Conservation (phyloP, 179 eudicot genomes). For the Carnegiea gigantea region DNA sequence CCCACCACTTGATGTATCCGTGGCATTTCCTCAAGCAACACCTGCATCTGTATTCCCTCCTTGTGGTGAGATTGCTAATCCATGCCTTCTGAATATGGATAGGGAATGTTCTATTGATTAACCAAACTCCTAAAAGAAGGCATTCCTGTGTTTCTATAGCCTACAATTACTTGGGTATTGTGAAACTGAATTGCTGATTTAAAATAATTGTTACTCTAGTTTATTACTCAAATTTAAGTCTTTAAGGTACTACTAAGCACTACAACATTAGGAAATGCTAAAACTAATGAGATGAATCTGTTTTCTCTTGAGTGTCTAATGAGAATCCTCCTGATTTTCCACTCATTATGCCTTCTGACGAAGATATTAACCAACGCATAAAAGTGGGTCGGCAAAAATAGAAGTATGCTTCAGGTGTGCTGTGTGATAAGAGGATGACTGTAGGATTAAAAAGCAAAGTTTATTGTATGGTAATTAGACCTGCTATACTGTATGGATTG, state of each 20-base stretch:
- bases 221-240: neutral
- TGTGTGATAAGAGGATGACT: too few relatives aligned
- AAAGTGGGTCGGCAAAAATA: too few relatives aligned
- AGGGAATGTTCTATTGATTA: neutral
- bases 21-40: constrained; percentile 95
- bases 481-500: too few relatives aligned
- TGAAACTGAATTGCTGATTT: neutral
- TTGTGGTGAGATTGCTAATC: constrained; percentile 49
- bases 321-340: neutral
- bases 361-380: too few relatives aligned
- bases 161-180: neutral
- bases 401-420: too few relatives aligned
- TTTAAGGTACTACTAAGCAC: neutral
- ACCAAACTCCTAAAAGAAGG: neutral
- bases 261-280: neutral
- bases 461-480: too few relatives aligned
- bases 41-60: constrained; percentile 92
- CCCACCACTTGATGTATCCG: constrained; percentile 82
- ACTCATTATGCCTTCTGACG: too few relatives aligned
- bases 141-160: neutral
- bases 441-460: too few relatives aligned
- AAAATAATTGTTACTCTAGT: neutral
- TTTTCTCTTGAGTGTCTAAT: neutral
- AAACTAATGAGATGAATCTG: neutral
- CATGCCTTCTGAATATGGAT: neutral